Conservation (phyloP, 305 asterid species). For the Euphrasia arctica region DNA sequence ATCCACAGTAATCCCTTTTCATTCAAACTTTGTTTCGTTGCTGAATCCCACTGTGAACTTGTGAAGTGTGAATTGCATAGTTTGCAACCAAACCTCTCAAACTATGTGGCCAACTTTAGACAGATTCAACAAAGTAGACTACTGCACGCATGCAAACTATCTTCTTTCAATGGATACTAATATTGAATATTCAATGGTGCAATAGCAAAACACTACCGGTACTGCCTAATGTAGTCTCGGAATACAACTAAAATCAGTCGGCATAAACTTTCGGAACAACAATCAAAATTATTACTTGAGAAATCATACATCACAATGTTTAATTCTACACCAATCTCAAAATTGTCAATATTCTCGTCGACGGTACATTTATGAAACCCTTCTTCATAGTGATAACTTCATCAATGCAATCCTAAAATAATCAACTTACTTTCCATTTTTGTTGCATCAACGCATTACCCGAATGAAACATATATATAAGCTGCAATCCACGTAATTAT, state of each 20-base stretch:
- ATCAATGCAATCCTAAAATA: conserved; percentile 5
- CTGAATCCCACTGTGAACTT: conserved; percentile 2
- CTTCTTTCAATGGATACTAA: conserved; percentile 15
- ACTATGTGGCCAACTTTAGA: conserved; percentile 20
- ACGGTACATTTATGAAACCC: conserved; percentile 4
- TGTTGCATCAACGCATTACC: neutral
- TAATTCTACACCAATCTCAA: conserved; percentile 5
- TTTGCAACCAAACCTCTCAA: conserved; percentile 10
- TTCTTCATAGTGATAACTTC: conserved; percentile 4
- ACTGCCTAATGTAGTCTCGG: neutral
- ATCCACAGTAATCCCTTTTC: conserved; percentile 10
- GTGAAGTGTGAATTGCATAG: neutral
- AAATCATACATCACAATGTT: neutral
- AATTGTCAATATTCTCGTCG: neutral
- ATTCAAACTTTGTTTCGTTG: neutral
- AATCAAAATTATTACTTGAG: conserved; percentile 1
- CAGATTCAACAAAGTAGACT: conserved; percentile 15
- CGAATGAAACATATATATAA: neutral
- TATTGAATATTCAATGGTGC: conserved; percentile 9
- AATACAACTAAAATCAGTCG: conserved; percentile 12
- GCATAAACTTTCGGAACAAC: conserved; percentile 3
- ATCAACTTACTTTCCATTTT: neutral
- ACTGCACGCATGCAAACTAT: conserved; percentile 15
- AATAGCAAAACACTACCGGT: conserved; percentile 2
- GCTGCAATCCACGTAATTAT: conserved; percentile 16